Percentiles rank a stretch among this genome's conserved stretches.
Conservation (phyloP, 1,139 yeast genomes). For the Zygosaccharomyces sapae region DNA sequence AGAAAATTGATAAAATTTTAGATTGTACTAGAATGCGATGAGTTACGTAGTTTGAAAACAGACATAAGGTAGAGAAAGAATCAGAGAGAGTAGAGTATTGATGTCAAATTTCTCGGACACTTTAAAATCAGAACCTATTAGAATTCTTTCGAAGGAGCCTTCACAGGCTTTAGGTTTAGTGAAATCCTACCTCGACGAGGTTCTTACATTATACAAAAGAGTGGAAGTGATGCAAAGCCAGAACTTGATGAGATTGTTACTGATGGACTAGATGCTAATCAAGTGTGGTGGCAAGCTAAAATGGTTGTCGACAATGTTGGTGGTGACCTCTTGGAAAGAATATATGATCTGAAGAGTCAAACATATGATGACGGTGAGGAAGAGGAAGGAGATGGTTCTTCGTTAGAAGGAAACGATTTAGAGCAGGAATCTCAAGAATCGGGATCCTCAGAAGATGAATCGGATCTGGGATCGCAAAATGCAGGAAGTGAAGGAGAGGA, state of each 20-base stretch:
- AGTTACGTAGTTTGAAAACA: slow-evolving; percentile 3
- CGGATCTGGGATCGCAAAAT: slow-evolving; percentile 22
- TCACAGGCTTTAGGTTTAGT: slow-evolving; percentile 22
- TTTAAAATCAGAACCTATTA: slow-evolving; percentile 21
- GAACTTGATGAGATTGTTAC: slow-evolving; percentile 76
- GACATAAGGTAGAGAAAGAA: not conserved
- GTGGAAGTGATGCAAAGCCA: slow-evolving; percentile 45
- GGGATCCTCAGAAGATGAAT: slow-evolving; percentile 21
- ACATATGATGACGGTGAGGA: slow-evolving; percentile 23
- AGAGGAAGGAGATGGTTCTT: slow-evolving; percentile 32
- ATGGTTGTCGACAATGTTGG: slow-evolving; percentile 71
- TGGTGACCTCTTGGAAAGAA: slow-evolving; percentile 49
- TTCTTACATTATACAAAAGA: slow-evolving; percentile 22
- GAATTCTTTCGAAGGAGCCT: slow-evolving; percentile 21
- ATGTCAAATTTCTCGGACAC: slow-evolving; percentile 22
- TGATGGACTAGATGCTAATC: slow-evolving; percentile 85
- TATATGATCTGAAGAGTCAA: slow-evolving; percentile 42
- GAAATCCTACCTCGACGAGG: slow-evolving; percentile 31
- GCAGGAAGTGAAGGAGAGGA: slow-evolving; percentile 28
- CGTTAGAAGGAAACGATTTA: slow-evolving; percentile 28
- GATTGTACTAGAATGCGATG: slow-evolving; percentile 3
- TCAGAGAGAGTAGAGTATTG: not conserved
- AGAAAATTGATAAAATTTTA: slow-evolving; percentile 5
- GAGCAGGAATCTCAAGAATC: slow-evolving; percentile 21
- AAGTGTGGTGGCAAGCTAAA: slow-evolving; percentile 91